A percentile compares a stretch with the other conserved stretches of the same genome.
phyloP scores from a whole-genome alignment of 331 rosid genomes.

The Dryas integrifolia region DNA sequence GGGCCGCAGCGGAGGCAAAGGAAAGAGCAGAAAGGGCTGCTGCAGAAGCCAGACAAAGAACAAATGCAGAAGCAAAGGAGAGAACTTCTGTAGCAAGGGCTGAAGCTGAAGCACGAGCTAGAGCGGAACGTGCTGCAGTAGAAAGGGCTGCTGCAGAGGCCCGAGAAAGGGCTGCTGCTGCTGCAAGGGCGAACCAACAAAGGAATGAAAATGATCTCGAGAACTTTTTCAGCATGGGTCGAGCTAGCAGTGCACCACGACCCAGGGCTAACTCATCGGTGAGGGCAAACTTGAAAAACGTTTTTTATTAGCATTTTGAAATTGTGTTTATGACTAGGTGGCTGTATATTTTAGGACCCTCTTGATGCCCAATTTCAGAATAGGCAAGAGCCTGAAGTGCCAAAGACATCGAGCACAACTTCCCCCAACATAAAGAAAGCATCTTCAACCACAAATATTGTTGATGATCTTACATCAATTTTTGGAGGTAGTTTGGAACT shows the following conservation, averaged over 20 bases:
- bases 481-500: constrained; percentile 69
- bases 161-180: constrained; percentile 73
- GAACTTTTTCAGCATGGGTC: constrained; percentile 66
- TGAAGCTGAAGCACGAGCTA: constrained; percentile 75
- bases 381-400: constrained; percentile 48
- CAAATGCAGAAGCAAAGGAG: constrained; percentile 74
- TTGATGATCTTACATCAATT: constrained; percentile 86
- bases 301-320: constrained; percentile 11
- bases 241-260: constrained; percentile 89
- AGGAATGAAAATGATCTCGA: constrained; percentile 81
- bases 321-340: constrained; percentile 27
- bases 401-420: constrained; percentile 55
- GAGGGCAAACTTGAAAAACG: constrained; percentile 39
- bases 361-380: constrained; percentile 65
- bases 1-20: constrained; percentile 92
- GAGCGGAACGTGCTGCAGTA: constrained; percentile 78
- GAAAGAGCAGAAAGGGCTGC: constrained; percentile 82
- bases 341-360: constrained; percentile 54
- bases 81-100: constrained; percentile 62
- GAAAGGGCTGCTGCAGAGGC: constrained; percentile 86
- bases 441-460: constrained; percentile 69
- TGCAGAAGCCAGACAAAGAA: constrained; percentile 73
- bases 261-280: constrained; percentile 74
- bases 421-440: constrained; percentile 75
- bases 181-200: constrained; percentile 82